Conservation (phyloP, 352 stramenopile species). For the Pythium apleroticum region DNA sequence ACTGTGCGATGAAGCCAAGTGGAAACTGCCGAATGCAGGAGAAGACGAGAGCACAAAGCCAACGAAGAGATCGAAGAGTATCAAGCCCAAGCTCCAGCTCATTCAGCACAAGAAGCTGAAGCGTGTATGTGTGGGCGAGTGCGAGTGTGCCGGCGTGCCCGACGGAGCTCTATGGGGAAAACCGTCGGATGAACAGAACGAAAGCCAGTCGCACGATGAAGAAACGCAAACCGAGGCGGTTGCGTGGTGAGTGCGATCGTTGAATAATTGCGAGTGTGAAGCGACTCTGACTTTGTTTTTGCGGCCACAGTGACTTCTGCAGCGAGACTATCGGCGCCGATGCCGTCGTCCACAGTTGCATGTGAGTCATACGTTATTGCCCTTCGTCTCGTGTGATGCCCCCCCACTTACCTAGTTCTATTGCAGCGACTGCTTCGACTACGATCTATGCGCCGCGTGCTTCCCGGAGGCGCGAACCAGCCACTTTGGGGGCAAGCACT, state of each 20-base stretch:
- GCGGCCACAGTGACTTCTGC: conserved; percentile 20
- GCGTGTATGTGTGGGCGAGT: conserved; percentile 46
- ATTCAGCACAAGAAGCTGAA: conserved; percentile 33
- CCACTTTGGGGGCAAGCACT: conserved; percentile 26
- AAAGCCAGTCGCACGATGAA: conserved; percentile 28
- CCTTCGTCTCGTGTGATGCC: neutral
- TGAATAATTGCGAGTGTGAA: neutral
- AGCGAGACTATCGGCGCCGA: conserved; percentile 4
- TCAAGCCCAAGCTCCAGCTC: conserved; percentile 18
- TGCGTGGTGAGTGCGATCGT: conserved; percentile 46
- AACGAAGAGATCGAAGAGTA: conserved; percentile 14
- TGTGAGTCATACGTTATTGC: conserved; percentile 12
- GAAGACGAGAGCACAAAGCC: neutral
- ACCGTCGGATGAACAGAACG: conserved; percentile 17
- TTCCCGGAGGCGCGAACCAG: conserved; percentile 20
- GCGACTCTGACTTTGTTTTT: neutral
- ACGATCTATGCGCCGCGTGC: conserved; percentile 62
- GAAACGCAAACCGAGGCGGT: conserved; percentile 40
- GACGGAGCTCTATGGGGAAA: conserved; percentile 22
- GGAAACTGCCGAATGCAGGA: conserved; percentile 30
- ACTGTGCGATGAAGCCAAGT: conserved; percentile 58
- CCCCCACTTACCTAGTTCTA: neutral
- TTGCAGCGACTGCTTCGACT: conserved; percentile 74
- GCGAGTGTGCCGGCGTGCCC: conserved; percentile 47
- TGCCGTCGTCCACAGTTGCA: neutral